Conservation (phyloP, 176 grass and related monocot genomes). For the Oryza glumipatula region DNA sequence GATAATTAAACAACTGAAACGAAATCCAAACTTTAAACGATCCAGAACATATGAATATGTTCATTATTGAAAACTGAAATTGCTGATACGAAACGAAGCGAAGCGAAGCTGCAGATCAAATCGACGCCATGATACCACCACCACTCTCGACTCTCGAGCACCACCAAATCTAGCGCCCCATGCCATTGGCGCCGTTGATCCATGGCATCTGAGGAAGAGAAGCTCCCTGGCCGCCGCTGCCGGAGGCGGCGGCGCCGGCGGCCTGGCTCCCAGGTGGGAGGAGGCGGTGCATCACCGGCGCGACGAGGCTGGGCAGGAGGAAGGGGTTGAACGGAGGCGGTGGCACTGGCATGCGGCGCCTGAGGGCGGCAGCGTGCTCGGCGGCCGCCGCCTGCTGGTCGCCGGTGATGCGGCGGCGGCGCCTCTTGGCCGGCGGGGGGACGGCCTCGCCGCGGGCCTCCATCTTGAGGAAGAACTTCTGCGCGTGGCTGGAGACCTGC, state of each 20-base stretch:
- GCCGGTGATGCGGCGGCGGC: too few relatives aligned
- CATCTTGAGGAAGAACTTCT: slow-evolving; percentile 20
- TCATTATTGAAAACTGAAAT: neutral
- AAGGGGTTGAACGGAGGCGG: neutral
- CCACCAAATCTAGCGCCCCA: neutral
- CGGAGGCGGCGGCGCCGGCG: neutral
- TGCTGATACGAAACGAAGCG: neutral
- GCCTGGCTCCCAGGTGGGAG: neutral
- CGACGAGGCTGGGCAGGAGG: neutral
- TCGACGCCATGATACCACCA: neutral
- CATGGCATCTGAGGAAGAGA: neutral
- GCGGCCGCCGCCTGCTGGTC: neutral
- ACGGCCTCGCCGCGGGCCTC: too few relatives aligned
- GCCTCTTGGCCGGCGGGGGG: neutral
- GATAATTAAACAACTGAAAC: neutral
- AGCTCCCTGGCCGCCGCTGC: neutral
- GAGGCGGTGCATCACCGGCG: neutral
- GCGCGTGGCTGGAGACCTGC: slow-evolving; percentile 32
- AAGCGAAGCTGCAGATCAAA: neutral
- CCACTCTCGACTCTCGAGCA: too few relatives aligned
- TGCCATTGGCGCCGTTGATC: neutral
- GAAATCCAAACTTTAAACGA: neutral
- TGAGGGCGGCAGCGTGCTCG: neutral
- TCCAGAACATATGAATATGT: neutral
- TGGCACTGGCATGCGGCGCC: too few relatives aligned